phyloP scores from a whole-genome alignment of 2,329 filamentous ascomycete genomes.

The Penicillium sp. region DNA sequence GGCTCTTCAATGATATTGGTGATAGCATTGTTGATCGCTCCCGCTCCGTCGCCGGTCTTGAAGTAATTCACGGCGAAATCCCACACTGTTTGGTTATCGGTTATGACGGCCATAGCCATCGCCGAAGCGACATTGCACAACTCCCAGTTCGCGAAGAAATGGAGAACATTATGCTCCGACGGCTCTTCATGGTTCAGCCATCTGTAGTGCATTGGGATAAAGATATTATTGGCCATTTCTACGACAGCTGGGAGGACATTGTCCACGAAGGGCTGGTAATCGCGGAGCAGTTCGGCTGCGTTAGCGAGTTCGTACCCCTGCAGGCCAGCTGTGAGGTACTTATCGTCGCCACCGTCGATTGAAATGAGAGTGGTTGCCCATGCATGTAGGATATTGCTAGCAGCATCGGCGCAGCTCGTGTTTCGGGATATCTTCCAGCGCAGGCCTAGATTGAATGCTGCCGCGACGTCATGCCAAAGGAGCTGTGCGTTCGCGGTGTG shows the following conservation, averaged over 20 bases:
- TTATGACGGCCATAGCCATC: constrained; percentile 11
- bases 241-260: background rate
- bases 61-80: constrained; percentile 10
- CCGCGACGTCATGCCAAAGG: constrained; percentile 9
- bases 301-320: constrained; percentile 13
- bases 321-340: constrained; percentile 9
- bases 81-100: constrained; percentile 9
- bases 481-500: constrained; percentile 1
- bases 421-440: constrained; percentile 11
- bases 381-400: constrained; percentile 6
- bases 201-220: constrained; percentile 1
- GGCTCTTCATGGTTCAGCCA: constrained; percentile 1
- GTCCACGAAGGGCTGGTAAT: constrained; percentile 2
- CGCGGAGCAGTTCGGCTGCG: constrained; percentile 11
- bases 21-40: constrained; percentile 7
- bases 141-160: constrained; percentile 12
- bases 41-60: constrained; percentile 6
- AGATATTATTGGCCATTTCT: background rate
- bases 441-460: constrained; percentile 10
- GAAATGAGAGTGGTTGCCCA: constrained; percentile 2
- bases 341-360: constrained; percentile 1
- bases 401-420: constrained; percentile 5
- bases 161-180: constrained; percentile 7
- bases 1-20: constrained; percentile 6
- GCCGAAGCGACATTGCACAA: constrained; percentile 6